A percentile compares a stretch with the other conserved stretches of the same genome.
phyloP scores from a whole-genome alignment of 352 stramenopile species.

The Pythium monospermum region DNA sequence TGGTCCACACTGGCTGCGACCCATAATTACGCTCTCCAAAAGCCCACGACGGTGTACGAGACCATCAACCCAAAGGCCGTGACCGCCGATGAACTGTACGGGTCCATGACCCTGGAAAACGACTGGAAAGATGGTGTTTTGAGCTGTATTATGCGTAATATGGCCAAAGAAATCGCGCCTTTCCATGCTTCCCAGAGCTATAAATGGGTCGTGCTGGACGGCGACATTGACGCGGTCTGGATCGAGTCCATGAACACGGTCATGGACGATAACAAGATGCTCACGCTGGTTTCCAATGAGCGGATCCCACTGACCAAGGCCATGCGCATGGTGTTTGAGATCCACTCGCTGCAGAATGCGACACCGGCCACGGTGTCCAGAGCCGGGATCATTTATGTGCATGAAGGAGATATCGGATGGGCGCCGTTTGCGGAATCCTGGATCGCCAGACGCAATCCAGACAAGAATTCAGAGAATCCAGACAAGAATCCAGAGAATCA shows the following conservation, averaged over 20 bases:
- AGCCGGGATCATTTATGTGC: slow-evolving; percentile 96
- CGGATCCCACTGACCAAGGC: slow-evolving; percentile 93
- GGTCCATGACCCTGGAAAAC: slow-evolving; percentile 96
- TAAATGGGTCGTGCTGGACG: slow-evolving; percentile 91
- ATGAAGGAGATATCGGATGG: slow-evolving; percentile 91
- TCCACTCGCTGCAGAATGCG: slow-evolving; percentile 94
- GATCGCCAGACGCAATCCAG: slow-evolving; percentile 45
- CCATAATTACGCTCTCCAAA: slow-evolving; percentile 70
- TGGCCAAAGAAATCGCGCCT: slow-evolving; percentile 89
- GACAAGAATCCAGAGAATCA: no score
- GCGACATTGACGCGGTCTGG: slow-evolving; percentile 94
- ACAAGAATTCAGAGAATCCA: no score
- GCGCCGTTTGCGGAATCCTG: slow-evolving; percentile 93
- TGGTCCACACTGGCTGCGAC: slow-evolving; percentile 91
- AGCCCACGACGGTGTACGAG: slow-evolving; percentile 91
- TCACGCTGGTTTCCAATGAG: slow-evolving; percentile 97
- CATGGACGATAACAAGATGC: slow-evolving; percentile 92
- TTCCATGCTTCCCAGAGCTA: slow-evolving; percentile 86
- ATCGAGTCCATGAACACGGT: slow-evolving; percentile 94
- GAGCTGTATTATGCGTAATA: slow-evolving; percentile 96
- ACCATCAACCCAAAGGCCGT: slow-evolving; percentile 95
- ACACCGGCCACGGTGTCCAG: slow-evolving; percentile 95
- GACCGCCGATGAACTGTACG: slow-evolving; percentile 90
- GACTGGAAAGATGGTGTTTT: slow-evolving; percentile 97
- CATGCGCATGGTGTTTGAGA: slow-evolving; percentile 98